These are phyloP conservation scores for Cornus suecica DNA, from an alignment of 148 eudicot genomes.

Conservation along the genomic window DNA sequence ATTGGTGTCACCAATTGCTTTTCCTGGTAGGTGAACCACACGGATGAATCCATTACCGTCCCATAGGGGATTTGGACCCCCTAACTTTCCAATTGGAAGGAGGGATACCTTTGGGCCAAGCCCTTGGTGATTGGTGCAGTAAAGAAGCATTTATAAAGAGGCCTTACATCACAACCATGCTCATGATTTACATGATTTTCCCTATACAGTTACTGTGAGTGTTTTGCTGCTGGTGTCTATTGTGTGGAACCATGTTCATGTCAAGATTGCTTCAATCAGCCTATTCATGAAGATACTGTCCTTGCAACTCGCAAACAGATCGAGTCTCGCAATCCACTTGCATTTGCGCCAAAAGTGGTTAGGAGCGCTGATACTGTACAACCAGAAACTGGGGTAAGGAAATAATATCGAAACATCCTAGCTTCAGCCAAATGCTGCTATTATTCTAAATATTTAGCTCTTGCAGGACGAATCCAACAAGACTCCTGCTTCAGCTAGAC, in stretches of 20 bases:
- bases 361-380: slow-evolving; percentile 46
- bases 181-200: slow-evolving; percentile 6
- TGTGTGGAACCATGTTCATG: slow-evolving; percentile 92
- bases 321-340: slow-evolving; percentile 85
- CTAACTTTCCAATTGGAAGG: no score
- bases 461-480: slow-evolving; percentile 65
- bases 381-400: slow-evolving; percentile 47
- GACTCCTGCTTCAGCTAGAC: slow-evolving; percentile 89
- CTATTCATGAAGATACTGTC: slow-evolving; percentile 72
- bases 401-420: background rate
- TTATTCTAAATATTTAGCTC: background rate
- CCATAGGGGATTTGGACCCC: no score
- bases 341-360: slow-evolving; percentile 91
- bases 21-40: no score
- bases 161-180: background rate
- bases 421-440: background rate
- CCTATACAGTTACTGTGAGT: slow-evolving; percentile 78
- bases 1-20: background rate
- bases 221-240: slow-evolving; percentile 91
- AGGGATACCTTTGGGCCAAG: no score
- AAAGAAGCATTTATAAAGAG: background rate
- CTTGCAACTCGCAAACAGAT: slow-evolving; percentile 88
- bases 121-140: background rate
- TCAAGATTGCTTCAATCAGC: slow-evolving; percentile 83
- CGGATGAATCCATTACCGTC: no score